These are phyloP conservation scores for Pinus tabuliformis DNA, from an alignment of 75 land plant species.

Conservation along the genomic window DNA sequence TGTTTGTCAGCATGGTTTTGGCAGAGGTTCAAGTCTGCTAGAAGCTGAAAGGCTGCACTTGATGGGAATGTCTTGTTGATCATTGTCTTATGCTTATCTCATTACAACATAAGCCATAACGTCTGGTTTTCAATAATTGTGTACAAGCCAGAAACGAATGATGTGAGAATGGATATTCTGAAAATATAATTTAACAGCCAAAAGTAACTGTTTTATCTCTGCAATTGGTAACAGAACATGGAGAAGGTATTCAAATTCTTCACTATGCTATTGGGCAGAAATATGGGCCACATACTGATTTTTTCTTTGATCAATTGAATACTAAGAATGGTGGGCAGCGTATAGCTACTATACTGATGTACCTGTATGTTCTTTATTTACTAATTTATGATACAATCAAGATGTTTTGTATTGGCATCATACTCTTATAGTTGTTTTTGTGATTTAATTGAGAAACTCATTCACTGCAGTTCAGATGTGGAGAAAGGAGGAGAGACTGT, in stretches of 20 bases:
- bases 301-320: conserved; percentile 62
- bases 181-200: neutral
- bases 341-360: conserved; percentile 85
- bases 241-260: conserved; percentile 82
- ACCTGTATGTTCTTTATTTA: conserved; percentile 39
- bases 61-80: neutral
- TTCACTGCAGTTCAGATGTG: conserved; percentile 59
- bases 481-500: conserved; percentile 75
- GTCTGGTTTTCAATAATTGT: neutral
- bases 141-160: neutral
- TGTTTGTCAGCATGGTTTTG: neutral
- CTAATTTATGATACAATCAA: neutral
- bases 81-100: neutral
- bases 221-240: conserved; percentile 54
- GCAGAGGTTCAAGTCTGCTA: neutral
- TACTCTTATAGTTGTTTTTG: neutral
- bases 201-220: conserved; percentile 1
- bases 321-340: conserved; percentile 74
- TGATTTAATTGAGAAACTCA: neutral
- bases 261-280: conserved; percentile 87
- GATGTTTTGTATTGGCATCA: conserved; percentile 1
- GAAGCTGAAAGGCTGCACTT: neutral
- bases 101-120: no score
- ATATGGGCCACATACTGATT: conserved; percentile 80
- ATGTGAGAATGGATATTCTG: neutral